Evolutionary conservation across 2,329 filamentous ascomycete genomes (phyloP).

Genomic region (Penicillium sp.): DNA sequence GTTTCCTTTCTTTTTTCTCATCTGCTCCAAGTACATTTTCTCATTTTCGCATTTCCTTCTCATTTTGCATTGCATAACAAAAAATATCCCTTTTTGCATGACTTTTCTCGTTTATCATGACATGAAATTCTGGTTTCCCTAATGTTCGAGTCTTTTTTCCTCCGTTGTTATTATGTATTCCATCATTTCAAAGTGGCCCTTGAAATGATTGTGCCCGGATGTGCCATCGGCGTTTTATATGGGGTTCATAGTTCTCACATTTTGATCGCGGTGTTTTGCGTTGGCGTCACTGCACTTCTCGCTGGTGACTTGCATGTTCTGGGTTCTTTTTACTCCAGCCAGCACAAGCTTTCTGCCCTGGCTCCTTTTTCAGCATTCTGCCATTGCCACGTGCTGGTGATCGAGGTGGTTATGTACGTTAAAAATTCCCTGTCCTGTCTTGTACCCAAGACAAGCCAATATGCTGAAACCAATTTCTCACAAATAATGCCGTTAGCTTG

Average conservation of each 20-base stretch:
- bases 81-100: slow-evolving; percentile 16
- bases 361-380: slow-evolving; percentile 32
- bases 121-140: slow-evolving; percentile 18
- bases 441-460: slow-evolving; percentile 36
- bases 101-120: slow-evolving; percentile 25
- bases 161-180: slow-evolving; percentile 13
- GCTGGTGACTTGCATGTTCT: slow-evolving; percentile 21
- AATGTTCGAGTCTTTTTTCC: slow-evolving; percentile 5
- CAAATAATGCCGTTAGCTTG: slow-evolving; percentile 40
- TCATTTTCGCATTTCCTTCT: too few relatives aligned
- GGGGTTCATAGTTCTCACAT: slow-evolving; percentile 21
- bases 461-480: slow-evolving; percentile 45
- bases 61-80: slow-evolving; percentile 19
- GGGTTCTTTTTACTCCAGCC: slow-evolving; percentile 22
- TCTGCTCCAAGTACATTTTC: slow-evolving; percentile 8
- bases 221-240: slow-evolving; percentile 34
- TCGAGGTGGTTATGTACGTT: slow-evolving; percentile 47
- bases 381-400: slow-evolving; percentile 28
- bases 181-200: slow-evolving; percentile 27
- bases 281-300: slow-evolving; percentile 30
- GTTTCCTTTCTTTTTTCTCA: slow-evolving; percentile 9
- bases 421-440: slow-evolving; percentile 45
- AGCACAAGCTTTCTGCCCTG: slow-evolving; percentile 35
- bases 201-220: slow-evolving; percentile 29
- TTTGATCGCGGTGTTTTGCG: slow-evolving; percentile 23